A percentile compares a stretch with the other conserved stretches of the same genome.
Evolutionary conservation across 257 asterid genomes (phyloP).

Genomic region (Petrea volubilis): DNA sequence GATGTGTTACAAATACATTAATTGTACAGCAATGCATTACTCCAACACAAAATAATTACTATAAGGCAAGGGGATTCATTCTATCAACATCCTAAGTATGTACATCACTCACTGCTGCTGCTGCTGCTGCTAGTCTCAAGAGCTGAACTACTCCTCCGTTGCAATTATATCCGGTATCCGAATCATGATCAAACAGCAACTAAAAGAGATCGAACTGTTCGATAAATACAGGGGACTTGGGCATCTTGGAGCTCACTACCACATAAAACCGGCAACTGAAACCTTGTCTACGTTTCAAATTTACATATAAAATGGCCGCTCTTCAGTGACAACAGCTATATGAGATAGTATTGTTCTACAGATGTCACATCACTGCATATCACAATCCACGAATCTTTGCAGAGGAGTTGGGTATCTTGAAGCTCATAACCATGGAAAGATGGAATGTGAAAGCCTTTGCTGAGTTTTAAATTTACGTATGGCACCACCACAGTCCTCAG

Average conservation of each 20-base stretch:
- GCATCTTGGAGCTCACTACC: too few relatives aligned
- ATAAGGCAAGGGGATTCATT: background rate
- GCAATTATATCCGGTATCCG: background rate
- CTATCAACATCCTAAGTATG: background rate
- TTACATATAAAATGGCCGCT: too few relatives aligned
- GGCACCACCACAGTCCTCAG: conserved; percentile 73
- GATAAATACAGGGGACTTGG: too few relatives aligned
- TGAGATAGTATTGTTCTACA: background rate
- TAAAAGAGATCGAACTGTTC: too few relatives aligned
- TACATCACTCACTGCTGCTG: too few relatives aligned
- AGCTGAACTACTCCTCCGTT: background rate
- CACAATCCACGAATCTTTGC: conserved; percentile 57
- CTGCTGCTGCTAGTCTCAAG: background rate
- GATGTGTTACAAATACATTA: background rate
- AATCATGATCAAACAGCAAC: too few relatives aligned
- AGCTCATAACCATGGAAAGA: conserved; percentile 67
- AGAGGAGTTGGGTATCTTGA: conserved; percentile 52
- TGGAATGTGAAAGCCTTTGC: conserved; percentile 65
- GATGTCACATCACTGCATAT: conserved; percentile 50
- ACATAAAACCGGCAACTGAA: too few relatives aligned
- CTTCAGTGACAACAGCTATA: background rate
- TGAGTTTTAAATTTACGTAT: conserved; percentile 57
- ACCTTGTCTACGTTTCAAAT: too few relatives aligned
- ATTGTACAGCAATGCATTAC: too few relatives aligned
- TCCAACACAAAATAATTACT: too few relatives aligned